These are phyloP conservation scores for Botrytis elliptica DNA, from an alignment of 2,329 filamentous ascomycete genomes.

Conservation along the genomic window DNA sequence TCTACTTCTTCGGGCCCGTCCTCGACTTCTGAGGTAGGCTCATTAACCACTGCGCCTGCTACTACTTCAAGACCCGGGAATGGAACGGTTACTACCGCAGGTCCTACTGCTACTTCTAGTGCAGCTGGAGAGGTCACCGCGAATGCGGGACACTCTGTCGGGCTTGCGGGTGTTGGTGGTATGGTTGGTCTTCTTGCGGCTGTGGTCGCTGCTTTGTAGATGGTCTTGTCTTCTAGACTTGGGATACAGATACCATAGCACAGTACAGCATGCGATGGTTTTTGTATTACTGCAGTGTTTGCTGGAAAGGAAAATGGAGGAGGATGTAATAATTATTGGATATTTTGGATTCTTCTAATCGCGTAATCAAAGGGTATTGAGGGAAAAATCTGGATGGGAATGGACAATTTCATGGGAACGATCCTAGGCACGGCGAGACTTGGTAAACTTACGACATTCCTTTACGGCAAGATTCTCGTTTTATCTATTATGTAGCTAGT, in stretches of 20 bases:
- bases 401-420: background rate
- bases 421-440: background rate
- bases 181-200: conserved; percentile 7
- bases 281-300: background rate
- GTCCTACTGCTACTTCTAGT: background rate
- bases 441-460: conserved; percentile 8
- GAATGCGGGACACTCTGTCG: conserved; percentile 5
- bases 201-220: conserved; percentile 9
- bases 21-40: background rate
- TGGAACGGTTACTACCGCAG: background rate
- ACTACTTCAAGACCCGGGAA: background rate
- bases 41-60: background rate
- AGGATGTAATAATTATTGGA: conserved; percentile 1
- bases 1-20: background rate
- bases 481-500: background rate
- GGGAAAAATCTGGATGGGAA: background rate
- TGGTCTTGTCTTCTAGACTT: background rate
- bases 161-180: conserved; percentile 1
- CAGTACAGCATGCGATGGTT: background rate
- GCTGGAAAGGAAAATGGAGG: background rate
- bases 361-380: background rate
- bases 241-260: background rate
- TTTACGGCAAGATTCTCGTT: background rate
- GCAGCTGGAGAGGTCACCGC: background rate
- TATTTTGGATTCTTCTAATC: background rate